These are phyloP conservation scores for Macrocybe sp. DNA, from an alignment of 1,284 basidiomycete species.

Conservation along the genomic window DNA sequence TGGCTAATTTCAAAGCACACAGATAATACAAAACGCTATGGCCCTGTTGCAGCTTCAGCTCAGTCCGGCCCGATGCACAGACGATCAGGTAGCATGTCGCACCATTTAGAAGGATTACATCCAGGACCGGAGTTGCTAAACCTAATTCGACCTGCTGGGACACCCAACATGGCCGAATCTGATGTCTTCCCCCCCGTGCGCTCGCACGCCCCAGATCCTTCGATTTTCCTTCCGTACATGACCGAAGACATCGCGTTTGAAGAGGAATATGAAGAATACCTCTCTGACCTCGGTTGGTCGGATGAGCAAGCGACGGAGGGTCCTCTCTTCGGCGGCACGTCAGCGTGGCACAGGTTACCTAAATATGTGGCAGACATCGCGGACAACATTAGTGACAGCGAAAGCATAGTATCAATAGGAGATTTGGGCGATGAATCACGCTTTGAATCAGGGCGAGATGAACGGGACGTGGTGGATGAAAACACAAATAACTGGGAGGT, in stretches of 20 bases:
- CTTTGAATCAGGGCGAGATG: slow-evolving; percentile 56
- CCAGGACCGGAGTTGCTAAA: slow-evolving; percentile 69
- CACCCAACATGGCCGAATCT: slow-evolving; percentile 70
- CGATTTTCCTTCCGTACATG: slow-evolving; percentile 78
- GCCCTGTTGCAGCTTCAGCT: slow-evolving; percentile 46
- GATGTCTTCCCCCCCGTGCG: slow-evolving; percentile 82
- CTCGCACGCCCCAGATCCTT: slow-evolving; percentile 79
- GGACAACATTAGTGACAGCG: slow-evolving; percentile 83
- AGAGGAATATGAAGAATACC: slow-evolving; percentile 84
- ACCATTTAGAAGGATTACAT: slow-evolving; percentile 72
- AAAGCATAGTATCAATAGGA: slow-evolving; percentile 84
- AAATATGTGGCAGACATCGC: slow-evolving; percentile 63
- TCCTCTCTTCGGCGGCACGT: slow-evolving; percentile 43
- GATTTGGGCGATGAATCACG: slow-evolving; percentile 78
- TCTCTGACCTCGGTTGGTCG: slow-evolving; percentile 75
- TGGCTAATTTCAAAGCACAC: slow-evolving; percentile 6
- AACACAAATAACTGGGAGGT: slow-evolving; percentile 95
- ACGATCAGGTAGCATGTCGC: slow-evolving; percentile 74
- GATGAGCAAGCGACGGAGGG: slow-evolving; percentile 45
- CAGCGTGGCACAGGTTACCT: slow-evolving; percentile 76
- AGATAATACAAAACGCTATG: slow-evolving; percentile 82
- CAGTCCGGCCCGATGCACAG: slow-evolving; percentile 58
- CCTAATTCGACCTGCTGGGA: slow-evolving; percentile 69
- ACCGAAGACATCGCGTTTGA: slow-evolving; percentile 84
- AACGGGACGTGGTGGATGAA: slow-evolving; percentile 63